Evolutionary conservation across 2,329 filamentous ascomycete species (phyloP), one percentile per base, ranked within the genome.

Genomic region (Plectosphaerella cucumerina): DNA sequence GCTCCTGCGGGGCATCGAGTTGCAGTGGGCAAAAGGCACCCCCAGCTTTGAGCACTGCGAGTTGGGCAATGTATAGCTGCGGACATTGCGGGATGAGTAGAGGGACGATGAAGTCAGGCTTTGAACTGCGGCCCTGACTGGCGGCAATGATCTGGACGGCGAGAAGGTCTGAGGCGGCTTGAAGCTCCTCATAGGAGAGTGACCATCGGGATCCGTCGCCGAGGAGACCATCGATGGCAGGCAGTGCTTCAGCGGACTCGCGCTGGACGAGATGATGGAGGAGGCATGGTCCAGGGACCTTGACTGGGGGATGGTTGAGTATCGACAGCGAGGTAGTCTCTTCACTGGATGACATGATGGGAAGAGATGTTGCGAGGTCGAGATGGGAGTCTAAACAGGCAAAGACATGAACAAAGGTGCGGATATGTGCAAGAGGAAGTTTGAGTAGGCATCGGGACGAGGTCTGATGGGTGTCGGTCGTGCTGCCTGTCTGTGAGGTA

Each of bases 1-100:
- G 79, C 49, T 96, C 90, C 4, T 75, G 66, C 0, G 92, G 92
- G 0, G 86, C 82, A 66, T 96, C 91, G 46, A 89, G 76, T 54
- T 87, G 87, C 50, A 97, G 71, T 0, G 92, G 91, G 58, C 91
- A 96, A 60, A 96, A 96, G 0, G 90, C 90, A 34, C 81, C 89
- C 6, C 92, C 92, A 12, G 85, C 84, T 65, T 92, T 91, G 44
- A 96, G 73, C 49, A 93, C 81, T 4, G 86, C 90, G 43, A 96
- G 67, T 55, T 89, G 80, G 1, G 89, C 77, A 51, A 94, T 77
- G 66, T 96, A 96, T 21, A 97, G 76, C 44, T 85, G 78, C 10
- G 86, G 82, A 14, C 82, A 87, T 68, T 96, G 92, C 2, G 87
- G 85, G 15, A 95, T 69, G 18, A 96, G 76, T 3, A 96, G 71